Percentiles rank a stretch among this genome's conserved stretches.
These are phyloP conservation scores for Paraphaeosphaeria minitans DNA, from an alignment of 2,329 filamentous ascomycete genomes.

Conservation along the genomic window DNA sequence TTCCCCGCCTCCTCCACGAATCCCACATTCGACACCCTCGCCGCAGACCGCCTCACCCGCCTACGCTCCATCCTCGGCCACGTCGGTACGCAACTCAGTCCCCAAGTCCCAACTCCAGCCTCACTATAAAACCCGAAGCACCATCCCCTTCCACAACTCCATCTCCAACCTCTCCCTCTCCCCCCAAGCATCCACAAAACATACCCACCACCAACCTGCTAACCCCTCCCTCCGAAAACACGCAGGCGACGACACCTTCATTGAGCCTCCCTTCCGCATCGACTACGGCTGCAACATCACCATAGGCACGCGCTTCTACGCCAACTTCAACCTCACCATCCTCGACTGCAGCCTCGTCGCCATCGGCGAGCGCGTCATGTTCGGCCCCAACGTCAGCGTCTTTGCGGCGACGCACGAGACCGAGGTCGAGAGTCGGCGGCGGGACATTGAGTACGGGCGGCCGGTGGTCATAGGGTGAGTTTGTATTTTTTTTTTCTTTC, in stretches of 20 bases:
- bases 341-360: conserved; percentile 59
- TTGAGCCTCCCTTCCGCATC: conserved; percentile 66
- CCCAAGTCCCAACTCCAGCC: too few species aligned
- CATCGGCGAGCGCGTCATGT: conserved; percentile 58
- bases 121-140: too few species aligned
- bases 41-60: conserved; percentile 29
- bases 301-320: conserved; percentile 67
- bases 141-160: too few species aligned
- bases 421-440: conserved; percentile 54
- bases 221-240: too few species aligned
- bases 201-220: too few species aligned
- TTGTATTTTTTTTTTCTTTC: too few species aligned
- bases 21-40: conserved; percentile 32
- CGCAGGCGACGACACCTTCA: conserved; percentile 49
- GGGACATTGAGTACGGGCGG: conserved; percentile 57
- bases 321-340: conserved; percentile 61
- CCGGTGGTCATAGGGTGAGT: conserved; percentile 40
- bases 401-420: conserved; percentile 60
- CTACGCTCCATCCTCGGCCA: conserved; percentile 40
- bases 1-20: conserved; percentile 29
- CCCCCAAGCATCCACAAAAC: too few species aligned
- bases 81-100: too few species aligned
- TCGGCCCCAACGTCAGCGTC: conserved; percentile 59
- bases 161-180: too few species aligned
- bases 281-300: conserved; percentile 71